Conservation (phyloP, 1,284 basidiomycete genomes). For the Peniophora sp. region DNA sequence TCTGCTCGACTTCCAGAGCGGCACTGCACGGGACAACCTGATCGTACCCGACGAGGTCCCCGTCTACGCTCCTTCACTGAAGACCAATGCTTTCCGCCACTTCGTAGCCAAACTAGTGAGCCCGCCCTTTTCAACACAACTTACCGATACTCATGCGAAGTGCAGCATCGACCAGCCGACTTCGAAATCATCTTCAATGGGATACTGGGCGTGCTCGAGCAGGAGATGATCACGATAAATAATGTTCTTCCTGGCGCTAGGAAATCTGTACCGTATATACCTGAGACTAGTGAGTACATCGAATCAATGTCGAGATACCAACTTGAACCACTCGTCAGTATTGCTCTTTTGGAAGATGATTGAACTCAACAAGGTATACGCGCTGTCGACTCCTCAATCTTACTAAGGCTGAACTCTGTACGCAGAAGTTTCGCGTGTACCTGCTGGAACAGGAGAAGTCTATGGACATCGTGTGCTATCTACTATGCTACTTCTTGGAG, state of each 20-base stretch:
- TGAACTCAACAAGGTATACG: conserved; percentile 80
- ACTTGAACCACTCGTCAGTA: conserved; percentile 32
- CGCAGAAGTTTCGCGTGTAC: conserved; percentile 79
- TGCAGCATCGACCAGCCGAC: conserved; percentile 81
- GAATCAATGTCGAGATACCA: not conserved
- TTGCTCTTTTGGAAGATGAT: conserved; percentile 87
- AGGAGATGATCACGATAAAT: conserved; percentile 66
- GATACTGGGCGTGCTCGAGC: conserved; percentile 61
- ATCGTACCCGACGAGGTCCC: conserved; percentile 34
- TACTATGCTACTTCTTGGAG: conserved; percentile 75
- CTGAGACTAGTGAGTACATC: conserved; percentile 62
- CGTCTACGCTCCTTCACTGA: conserved; percentile 44
- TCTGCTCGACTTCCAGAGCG: conserved; percentile 78
- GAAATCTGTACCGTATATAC: conserved; percentile 72
- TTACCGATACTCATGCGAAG: not conserved
- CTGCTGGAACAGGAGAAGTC: conserved; percentile 74
- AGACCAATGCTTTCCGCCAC: conserved; percentile 84
- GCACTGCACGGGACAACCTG: conserved; percentile 49
- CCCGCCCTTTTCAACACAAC: not conserved
- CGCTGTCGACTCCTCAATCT: not conserved
- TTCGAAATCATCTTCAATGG: conserved; percentile 79
- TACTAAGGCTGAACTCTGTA: not conserved
- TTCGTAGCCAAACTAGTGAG: conserved; percentile 75
- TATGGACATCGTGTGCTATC: conserved; percentile 67
- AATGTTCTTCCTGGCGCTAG: conserved; percentile 77